These are phyloP conservation scores for Russula sp. DNA, from an alignment of 768 basidiomycete genomes.

Conservation along the genomic window DNA sequence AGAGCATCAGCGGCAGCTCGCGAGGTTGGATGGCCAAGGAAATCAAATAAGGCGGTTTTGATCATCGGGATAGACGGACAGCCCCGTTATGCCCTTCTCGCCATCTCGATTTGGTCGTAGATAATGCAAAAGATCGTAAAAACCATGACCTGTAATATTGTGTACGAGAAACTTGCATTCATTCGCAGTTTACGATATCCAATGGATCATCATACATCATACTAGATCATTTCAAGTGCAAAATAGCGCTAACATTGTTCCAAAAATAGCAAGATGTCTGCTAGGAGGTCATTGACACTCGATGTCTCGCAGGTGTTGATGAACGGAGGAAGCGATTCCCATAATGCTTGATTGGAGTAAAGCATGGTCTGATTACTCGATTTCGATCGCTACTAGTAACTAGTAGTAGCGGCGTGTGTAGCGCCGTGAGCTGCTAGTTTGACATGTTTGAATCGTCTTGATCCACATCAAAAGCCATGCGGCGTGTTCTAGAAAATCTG, in stretches of 20 bases:
- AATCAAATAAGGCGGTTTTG: constrained; percentile 14
- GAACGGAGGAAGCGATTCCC: background rate
- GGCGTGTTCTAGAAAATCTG: background rate
- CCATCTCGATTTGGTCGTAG: background rate
- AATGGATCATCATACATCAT: background rate
- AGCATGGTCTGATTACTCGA: background rate
- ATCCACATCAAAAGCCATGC: background rate
- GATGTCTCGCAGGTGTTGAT: background rate
- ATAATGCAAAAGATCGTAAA: background rate
- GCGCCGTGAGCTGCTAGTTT: background rate
- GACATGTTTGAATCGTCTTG: background rate
- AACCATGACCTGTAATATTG: background rate
- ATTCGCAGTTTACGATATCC: background rate
- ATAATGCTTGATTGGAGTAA: background rate
- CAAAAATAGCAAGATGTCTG: background rate
- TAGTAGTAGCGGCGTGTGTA: background rate
- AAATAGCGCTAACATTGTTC: background rate
- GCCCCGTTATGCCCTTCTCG: background rate
- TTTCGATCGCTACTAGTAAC: background rate
- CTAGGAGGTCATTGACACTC: background rate
- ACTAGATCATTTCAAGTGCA: background rate
- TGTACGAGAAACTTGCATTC: background rate
- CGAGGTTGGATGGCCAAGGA: constrained; percentile 20
- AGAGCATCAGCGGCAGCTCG: constrained; percentile 17
- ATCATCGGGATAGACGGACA: background rate